Evolutionary conservation across 805 yeast genomes (phyloP).

Genomic region (Metschnikowia borealis): DNA sequence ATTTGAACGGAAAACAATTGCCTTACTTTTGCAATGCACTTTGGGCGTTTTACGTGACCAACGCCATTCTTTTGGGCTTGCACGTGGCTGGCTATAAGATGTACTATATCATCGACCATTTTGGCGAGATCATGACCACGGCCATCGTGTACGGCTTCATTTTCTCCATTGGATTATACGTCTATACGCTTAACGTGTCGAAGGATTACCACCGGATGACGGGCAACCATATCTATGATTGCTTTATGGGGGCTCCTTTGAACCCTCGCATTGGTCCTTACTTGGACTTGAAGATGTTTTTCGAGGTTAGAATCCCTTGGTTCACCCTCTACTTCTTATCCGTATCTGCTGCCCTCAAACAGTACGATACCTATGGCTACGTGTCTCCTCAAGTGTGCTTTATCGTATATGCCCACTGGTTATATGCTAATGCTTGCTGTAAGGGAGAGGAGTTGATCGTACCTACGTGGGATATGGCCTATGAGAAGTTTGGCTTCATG

Average conservation of each 20-base stretch:
- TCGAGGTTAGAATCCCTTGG: slow-evolving; percentile 97
- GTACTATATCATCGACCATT: slow-evolving; percentile 70
- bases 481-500: slow-evolving; percentile 99
- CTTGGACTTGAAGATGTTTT: slow-evolving; percentile 89
- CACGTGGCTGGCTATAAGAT: slow-evolving; percentile 78
- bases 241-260: slow-evolving; percentile 96
- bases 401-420: slow-evolving; percentile 81
- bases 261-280: slow-evolving; percentile 92
- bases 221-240: slow-evolving; percentile 84
- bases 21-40: slow-evolving; percentile 94
- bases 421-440: slow-evolving; percentile 94
- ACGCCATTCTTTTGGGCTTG: slow-evolving; percentile 52
- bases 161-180: slow-evolving; percentile 65
- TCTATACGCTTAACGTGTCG: slow-evolving; percentile 59
- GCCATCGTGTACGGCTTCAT: slow-evolving; percentile 77
- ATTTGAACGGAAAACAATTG: slow-evolving; percentile 72
- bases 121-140: slow-evolving; percentile 90
- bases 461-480: slow-evolving; percentile 99
- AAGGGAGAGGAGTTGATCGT: slow-evolving; percentile 97
- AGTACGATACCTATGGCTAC: slow-evolving; percentile 75
- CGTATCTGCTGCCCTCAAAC: slow-evolving; percentile 70
- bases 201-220: slow-evolving; percentile 87
- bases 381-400: slow-evolving; percentile 73
- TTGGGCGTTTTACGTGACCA: slow-evolving; percentile 72
- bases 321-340: slow-evolving; percentile 78